Evolutionary conservation across 768 basidiomycete species (phyloP).

Genomic region (Boletus tylopilopsis): DNA sequence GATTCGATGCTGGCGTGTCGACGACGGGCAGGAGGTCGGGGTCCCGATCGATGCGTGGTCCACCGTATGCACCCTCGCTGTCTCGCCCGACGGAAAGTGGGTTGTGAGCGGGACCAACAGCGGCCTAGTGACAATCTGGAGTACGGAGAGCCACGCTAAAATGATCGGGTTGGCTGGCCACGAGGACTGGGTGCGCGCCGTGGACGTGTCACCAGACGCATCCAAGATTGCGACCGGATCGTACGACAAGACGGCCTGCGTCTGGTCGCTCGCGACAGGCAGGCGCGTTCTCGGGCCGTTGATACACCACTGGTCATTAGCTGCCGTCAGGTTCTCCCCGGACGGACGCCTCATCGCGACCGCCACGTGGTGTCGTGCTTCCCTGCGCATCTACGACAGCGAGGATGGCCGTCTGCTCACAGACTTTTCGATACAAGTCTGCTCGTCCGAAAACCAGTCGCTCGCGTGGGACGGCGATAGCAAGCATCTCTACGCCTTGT

Average conservation of each 20-base stretch:
- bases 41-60: conserved; percentile 3
- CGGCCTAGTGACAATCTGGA: conserved; percentile 4
- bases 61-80: conserved; percentile 1
- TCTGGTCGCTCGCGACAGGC: conserved; percentile 3
- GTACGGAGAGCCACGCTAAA: not conserved
- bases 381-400: conserved; percentile 4
- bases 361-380: not conserved
- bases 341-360: conserved; percentile 5
- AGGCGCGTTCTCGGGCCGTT: not conserved
- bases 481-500: conserved; percentile 7
- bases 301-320: conserved; percentile 2
- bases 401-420: not conserved
- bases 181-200: conserved; percentile 3
- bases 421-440: conserved; percentile 4
- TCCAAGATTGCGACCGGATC: conserved; percentile 4
- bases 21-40: conserved; percentile 4
- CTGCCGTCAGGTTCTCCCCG: conserved; percentile 9
- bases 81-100: conserved; percentile 4
- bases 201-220: conserved; percentile 1
- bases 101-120: conserved; percentile 2
- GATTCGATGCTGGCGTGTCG: conserved; percentile 4
- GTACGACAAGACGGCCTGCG: conserved; percentile 6
- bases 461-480: conserved; percentile 9
- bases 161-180: not conserved
- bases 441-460: conserved; percentile 3